Base-by-base conservation (phyloP, 169 alveolate genomes). In the Plasmodium knowlesi region DNA sequence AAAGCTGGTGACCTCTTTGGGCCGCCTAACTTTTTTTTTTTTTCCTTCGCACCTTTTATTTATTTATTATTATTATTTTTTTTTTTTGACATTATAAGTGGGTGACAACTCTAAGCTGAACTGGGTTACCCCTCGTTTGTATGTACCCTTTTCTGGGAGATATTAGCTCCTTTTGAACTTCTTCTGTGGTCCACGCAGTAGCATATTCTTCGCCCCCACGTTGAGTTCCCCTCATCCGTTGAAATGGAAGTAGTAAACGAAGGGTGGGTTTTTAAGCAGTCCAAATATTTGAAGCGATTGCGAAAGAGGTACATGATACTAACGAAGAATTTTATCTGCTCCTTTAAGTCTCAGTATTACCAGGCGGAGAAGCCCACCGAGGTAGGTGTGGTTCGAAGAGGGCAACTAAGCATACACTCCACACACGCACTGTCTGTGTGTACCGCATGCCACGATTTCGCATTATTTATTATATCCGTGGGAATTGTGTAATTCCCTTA, bases 341-440 rank as follows among this genome's bases (percentile, higher is more conserved):
- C 93, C 50, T 85, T 85, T 85, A 85, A 85, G 81, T 85, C 93
- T 22, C 81, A 85, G 76, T 85, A 85, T 67, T 85, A 85, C 41
- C 93, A 85, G 78, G 93, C 80, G n/a, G 93, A 85, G 67, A 85
- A 74, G 61, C 93, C 93, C 28, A 85, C 93, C 50, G 93, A 85
- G 67, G 93, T 85, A 85, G 79, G 76, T 22, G 37, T 50, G 61
- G 8, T 73, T 61, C 9, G 34, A 73, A 74, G 54, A 74, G 57
- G 41, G 67, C 25, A 50, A 16, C 39, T 5, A 41, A 16, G 57
- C 5, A 46, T 46, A 2, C 57, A 19, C n/a, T 50, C 61, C 19
- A 0, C 61, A 14, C 1, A 12, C 1, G 22, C 61, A 3, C 61
- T 16, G 6, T 50, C 25, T 16, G 22, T 50, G 61, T 50, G 61